Conservation (phyloP, 805 yeast genomes). For the Candida sanyiensis region DNA sequence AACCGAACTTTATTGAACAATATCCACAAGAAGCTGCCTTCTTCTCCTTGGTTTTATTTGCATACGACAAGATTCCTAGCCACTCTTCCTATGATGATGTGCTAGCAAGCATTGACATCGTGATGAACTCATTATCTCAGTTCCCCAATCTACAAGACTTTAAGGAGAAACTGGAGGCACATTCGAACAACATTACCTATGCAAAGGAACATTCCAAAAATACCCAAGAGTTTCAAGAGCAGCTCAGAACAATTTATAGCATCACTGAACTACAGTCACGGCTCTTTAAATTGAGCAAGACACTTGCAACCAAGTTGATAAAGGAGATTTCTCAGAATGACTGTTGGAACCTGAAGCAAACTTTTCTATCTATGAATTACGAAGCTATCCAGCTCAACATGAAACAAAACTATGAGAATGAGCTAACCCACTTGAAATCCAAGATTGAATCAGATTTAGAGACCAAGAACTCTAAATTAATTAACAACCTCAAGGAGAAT, state of each 20-base stretch:
- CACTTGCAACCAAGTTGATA: conserved; percentile 8
- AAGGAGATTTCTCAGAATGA: conserved; percentile 3
- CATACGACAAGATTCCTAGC: conserved; percentile 8
- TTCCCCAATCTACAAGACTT: conserved; percentile 5
- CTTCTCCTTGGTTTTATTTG: conserved; percentile 8
- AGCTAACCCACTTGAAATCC: neutral
- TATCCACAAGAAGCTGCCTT: conserved; percentile 14
- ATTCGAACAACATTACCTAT: neutral
- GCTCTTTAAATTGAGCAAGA: conserved; percentile 8
- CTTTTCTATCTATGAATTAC: conserved; percentile 14
- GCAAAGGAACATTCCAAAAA: neutral
- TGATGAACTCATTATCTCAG: neutral
- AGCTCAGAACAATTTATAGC: conserved; percentile 1
- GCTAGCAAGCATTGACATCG: neutral
- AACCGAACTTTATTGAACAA: conserved; percentile 7
- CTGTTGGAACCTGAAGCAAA: conserved; percentile 3
- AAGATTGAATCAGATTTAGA: conserved; percentile 6
- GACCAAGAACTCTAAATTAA: neutral
- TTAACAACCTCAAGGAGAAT: neutral
- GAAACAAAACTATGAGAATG: conserved; percentile 2
- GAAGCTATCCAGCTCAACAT: neutral
- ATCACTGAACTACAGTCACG: conserved; percentile 4
- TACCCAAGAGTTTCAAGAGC: conserved; percentile 3
- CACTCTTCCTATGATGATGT: conserved; percentile 4
- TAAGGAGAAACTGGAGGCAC: conserved; percentile 4